Base-by-base conservation (phyloP, 2,329 filamentous ascomycete species). In the Paraconiothyrium sp. region DNA sequence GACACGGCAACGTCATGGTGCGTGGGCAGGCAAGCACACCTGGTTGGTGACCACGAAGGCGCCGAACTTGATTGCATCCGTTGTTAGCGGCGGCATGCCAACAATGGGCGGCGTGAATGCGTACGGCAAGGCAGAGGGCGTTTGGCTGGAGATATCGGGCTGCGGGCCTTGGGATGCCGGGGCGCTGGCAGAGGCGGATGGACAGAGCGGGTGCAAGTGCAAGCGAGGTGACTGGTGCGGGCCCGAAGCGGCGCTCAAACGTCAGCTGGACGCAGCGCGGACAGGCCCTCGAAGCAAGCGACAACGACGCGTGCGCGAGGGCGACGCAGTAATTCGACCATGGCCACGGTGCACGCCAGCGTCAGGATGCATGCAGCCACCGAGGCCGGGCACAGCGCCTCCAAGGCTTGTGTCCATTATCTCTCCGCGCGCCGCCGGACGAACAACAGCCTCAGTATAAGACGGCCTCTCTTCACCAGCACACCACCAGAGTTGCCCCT, bases 31-130 rank as follows among this genome's bases (percentile, higher is more conserved):
- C 20, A 41, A 24, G 44, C 47, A 61, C 75, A 81, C 80, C 76
- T 82, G 80, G 57, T 71, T 78, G 57, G 80, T 81, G 47, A 82
- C 80, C 34, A 79, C 78, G 72, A 82, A 82, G 57, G 75, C 61
- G 64, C 78, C 80, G 70, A 82, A 82, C 60, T 77, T 76, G 71
- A 82, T 75, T 32, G 74, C 72, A 61, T 79, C 77, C 61, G 75
- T 74, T 52, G 79, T 76, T 56, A 80, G 76, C 66, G 77, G 72
- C 63, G 76, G 63, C 77, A 79, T 79, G 43, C 60, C 66, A 61
- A 55, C 39, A 16, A 16, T 22, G 41, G 13, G 35, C 14, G 22
- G 14, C 20, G 50, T 30, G 50, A 54, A 54, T 43, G 7, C 22
- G 3, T 30, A 39, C 43, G 50, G 7, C 35, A 43, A 46, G 52